A percentile compares a stretch with the other conserved stretches of the same genome.
Conservation (phyloP, 2,329 filamentous ascomycete species). For the Fusarium tuaranense region DNA sequence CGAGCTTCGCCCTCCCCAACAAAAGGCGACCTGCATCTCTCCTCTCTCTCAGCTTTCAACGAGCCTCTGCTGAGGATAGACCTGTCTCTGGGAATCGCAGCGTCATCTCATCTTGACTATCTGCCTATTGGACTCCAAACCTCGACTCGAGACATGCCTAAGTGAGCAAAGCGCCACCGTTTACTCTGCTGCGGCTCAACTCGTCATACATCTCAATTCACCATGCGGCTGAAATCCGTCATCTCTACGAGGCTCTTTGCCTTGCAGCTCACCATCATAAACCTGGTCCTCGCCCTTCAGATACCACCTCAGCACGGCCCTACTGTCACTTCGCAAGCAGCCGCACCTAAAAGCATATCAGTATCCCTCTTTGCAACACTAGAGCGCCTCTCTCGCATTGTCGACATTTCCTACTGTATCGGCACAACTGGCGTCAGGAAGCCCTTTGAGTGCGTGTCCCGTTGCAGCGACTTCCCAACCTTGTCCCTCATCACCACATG, state of each 20-base stretch:
- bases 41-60: not conserved
- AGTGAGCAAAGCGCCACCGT: not conserved
- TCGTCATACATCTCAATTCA: conserved; percentile 1
- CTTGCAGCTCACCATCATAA: conserved; percentile 34
- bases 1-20: not conserved
- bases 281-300: conserved; percentile 26
- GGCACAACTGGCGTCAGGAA: conserved; percentile 83
- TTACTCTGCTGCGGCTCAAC: not conserved
- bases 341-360: conserved; percentile 62
- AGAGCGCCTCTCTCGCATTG: conserved; percentile 88
- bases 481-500: conserved; percentile 87
- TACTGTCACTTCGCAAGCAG: conserved; percentile 1
- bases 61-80: not conserved
- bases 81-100: not conserved
- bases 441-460: conserved; percentile 87
- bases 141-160: not conserved
- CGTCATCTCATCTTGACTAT: not conserved
- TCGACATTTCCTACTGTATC: conserved; percentile 96
- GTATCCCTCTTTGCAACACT: conserved; percentile 77
- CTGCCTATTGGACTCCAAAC: not conserved
- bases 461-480: conserved; percentile 84
- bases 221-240: conserved; percentile 21
- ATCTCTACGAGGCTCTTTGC: conserved; percentile 16
- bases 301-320: conserved; percentile 14
- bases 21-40: conserved; percentile 9